Base-by-base conservation (phyloP, 2,329 filamentous ascomycete genomes). In the Exophiala sideris region DNA sequence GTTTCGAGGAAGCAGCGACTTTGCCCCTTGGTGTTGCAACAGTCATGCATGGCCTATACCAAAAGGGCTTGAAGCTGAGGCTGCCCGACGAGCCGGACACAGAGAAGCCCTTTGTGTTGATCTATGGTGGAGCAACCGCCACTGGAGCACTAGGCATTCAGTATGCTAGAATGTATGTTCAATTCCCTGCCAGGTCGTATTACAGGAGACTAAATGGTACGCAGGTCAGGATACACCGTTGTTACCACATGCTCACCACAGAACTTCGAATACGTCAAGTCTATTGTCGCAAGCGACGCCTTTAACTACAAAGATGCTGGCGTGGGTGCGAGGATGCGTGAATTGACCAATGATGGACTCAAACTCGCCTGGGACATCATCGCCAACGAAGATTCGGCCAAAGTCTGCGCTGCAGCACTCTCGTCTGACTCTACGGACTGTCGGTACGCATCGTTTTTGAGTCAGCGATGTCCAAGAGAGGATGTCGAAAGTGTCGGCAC, bases 301-400 rank as follows among this genome's bases (percentile, higher is more conserved):
- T 76, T 77, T 40, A 76, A 79, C 57, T 79, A 79, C 62, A 79
- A 42, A n/a, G 67, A 68, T 1, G 49, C 64, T 3, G 62, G 59
- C 3, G 64, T 65, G 11, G 66, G 58, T 1, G 52, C 62, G 5
- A 62, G 67, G 2, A 70, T 73, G 34, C 63, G 64, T n/a, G 35
- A 62, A 7, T 59, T 57, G 5, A 70, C 68, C 1, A 62, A 72
- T 16, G 70, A 79, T 39, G 46, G 62, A 0, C 64, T 75, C 11
- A 66, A 64, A 29, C 59, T 66, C 4, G 70, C 64, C 6, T 69
- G 71, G 32, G 73, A 75, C 59, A 69, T 66, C 21, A 69, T 74
- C 48, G 61, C 65, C 3, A 40, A 61, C 5, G 61, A 64, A 4
- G 21, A 56, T 5, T 65, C 64, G 4, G 66, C 62, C 9, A 53